Evolutionary conservation across 2,329 filamentous ascomycete species (phyloP), one percentile per base, ranked within the genome.

Genomic region (Colletotrichum zoysiae): DNA sequence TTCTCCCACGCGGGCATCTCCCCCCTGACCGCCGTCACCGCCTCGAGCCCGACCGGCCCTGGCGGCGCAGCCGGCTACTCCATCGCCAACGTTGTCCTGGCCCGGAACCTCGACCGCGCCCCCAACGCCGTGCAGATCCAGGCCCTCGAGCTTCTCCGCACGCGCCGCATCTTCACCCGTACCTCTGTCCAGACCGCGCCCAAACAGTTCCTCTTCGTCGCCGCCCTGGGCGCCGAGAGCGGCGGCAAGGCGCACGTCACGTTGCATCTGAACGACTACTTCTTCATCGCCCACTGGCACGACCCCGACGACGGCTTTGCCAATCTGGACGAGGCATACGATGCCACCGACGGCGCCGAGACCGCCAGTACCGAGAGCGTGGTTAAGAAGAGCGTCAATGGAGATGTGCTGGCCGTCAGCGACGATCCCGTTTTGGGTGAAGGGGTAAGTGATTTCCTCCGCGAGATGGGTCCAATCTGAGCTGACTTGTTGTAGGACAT

Each of bases 231-330:
- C 26, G 86, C 85, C 1, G 78, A 79, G 46, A 81, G 82, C 51
- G 84, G 85, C 2, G 85, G 87, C 48, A 78, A 83, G 55, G 83
- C 85, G 4, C 84, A 83, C 61, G 84, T 91, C 61, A 87, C 84
- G 30, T 82, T 81, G 42, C 87, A 94, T 75, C 78, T 92, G 80
- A 97, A 95, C 76, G 94, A 98, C 71, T 90, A 93, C 74, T 92
- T 98, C 75, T 94, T 95, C 78, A 91, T 98, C 70, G 95, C 93
- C 0, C 95, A 98, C 80, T 93, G 91, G 83, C 95, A 98, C 77
- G 88, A 91, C 69, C 86, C 87, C 0, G 85, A 88, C 1, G 90
- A 95, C 78, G 93, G 92, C 0, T 92, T 95, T 73, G 86, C 90
- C 5, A 93, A 96, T 74, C 81, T 95, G 0, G 93, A 97, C 71